A percentile compares a stretch with the other conserved stretches of the same genome.
These are phyloP conservation scores for Sporobolomyces phaffii DNA, from an alignment of 768 basidiomycete species.

Conservation along the genomic window DNA sequence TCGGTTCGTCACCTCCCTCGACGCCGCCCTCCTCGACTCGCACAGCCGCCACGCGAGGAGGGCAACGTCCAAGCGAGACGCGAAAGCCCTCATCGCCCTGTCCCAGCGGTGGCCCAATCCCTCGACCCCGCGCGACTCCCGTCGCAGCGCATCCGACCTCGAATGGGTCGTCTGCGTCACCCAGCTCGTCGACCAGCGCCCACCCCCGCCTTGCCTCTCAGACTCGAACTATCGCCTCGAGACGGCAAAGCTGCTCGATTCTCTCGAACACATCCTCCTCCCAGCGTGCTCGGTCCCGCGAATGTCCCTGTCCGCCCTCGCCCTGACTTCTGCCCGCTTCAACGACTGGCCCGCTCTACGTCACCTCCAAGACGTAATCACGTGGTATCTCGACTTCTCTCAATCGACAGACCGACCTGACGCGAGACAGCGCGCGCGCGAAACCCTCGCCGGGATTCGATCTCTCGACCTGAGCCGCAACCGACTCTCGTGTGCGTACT, in stretches of 20 bases:
- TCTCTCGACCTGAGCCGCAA: background rate
- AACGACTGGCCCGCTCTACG: background rate
- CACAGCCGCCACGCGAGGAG: background rate
- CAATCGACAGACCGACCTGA: too few relatives aligned
- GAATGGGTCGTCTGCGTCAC: conserved; percentile 8
- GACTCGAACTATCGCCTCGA: background rate
- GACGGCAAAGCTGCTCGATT: conserved; percentile 8
- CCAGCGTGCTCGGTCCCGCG: conserved; percentile 24
- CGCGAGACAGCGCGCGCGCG: too few relatives aligned
- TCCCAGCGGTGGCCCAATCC: conserved; percentile 21
- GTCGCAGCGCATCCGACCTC: background rate
- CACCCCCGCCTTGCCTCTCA: background rate
- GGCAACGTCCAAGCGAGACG: conserved; percentile 10
- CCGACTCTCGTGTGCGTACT: background rate
- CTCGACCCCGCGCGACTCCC: too few relatives aligned
- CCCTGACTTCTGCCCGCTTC: background rate
- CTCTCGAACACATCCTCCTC: conserved; percentile 26
- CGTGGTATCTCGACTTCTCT: conserved; percentile 26
- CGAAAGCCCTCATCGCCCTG: conserved; percentile 24
- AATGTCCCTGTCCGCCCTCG: conserved; percentile 13
- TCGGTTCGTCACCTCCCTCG: background rate
- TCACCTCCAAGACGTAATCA: background rate
- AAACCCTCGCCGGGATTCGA: too few relatives aligned
- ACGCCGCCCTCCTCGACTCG: background rate
- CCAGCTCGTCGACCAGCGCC: too few relatives aligned